phyloP scores from a whole-genome alignment of 345 rosid species.

The Corchorus capsularis region DNA sequence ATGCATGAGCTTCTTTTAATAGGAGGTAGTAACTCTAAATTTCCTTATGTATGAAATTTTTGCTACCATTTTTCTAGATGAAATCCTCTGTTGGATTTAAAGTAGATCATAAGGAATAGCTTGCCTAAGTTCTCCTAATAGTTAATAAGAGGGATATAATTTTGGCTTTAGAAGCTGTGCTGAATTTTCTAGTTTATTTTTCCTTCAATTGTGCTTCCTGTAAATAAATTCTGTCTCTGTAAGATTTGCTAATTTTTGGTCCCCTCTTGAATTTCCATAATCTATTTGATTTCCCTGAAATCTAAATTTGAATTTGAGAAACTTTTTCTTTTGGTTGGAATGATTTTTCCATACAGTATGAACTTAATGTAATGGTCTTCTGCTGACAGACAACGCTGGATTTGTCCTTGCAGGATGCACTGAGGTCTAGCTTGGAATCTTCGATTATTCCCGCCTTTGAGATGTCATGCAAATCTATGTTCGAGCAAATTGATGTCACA shows the following conservation, averaged over 20 bases:
- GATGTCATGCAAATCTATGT: conserved; percentile 75
- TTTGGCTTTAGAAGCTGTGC: neutral
- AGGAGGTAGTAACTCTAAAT: neutral
- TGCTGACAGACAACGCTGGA: conserved; percentile 13
- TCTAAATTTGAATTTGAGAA: neutral
- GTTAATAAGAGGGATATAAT: neutral
- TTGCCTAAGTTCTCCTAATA: neutral
- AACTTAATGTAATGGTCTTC: neutral
- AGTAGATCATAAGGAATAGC: neutral
- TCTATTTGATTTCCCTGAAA: neutral
- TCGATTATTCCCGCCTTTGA: conserved; percentile 74
- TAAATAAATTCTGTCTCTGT: neutral
- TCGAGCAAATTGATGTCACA: conserved; percentile 67
- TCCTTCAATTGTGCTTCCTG: neutral
- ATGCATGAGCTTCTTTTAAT: neutral
- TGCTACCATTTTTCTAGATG: neutral
- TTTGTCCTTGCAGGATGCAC: conserved; percentile 52
- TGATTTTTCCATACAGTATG: neutral
- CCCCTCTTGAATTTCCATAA: neutral
- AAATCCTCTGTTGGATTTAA: neutral
- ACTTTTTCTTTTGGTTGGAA: neutral
- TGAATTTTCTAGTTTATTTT: neutral
- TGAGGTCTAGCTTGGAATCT: conserved; percentile 65
- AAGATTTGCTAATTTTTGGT: neutral
- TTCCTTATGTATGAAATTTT: neutral